phyloP scores from a whole-genome alignment of 1,284 basidiomycete species.

The Fomes fomentarius region DNA sequence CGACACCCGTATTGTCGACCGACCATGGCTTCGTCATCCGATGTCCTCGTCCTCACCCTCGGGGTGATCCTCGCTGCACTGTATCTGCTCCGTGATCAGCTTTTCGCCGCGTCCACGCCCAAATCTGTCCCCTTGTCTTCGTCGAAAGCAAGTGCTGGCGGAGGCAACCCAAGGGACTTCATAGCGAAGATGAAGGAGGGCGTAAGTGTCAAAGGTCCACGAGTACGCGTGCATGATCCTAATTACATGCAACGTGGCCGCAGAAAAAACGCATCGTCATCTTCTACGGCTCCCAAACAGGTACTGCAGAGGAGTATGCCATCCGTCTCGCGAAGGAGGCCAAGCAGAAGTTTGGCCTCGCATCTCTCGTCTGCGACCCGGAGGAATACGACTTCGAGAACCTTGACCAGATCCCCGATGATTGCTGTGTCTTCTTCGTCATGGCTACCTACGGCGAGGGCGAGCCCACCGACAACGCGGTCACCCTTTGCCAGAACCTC shows the following conservation, averaged over 20 bases:
- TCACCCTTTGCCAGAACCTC: conserved; percentile 91
- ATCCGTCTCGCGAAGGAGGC: conserved; percentile 94
- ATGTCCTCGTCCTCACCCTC: conserved; percentile 69
- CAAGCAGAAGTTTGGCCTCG: conserved; percentile 91
- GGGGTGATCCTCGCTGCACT: conserved; percentile 72
- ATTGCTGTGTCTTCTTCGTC: conserved; percentile 90
- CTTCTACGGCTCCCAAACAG: conserved; percentile 96
- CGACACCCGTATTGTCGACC: conserved; percentile 36
- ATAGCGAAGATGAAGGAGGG: conserved; percentile 88
- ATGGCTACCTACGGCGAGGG: conserved; percentile 99
- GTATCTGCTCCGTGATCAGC: conserved; percentile 80
- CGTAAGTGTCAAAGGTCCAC: conserved; percentile 54
- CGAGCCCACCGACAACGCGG: conserved; percentile 99
- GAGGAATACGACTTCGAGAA: conserved; percentile 99
- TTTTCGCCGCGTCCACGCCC: conserved; percentile 66
- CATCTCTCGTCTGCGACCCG: conserved; percentile 92
- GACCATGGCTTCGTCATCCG: conserved; percentile 59
- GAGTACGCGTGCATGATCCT: background rate
- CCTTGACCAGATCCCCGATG: conserved; percentile 88
- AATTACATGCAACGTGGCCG: conserved; percentile 16
- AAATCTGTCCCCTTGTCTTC: conserved; percentile 52
- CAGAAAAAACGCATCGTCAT: conserved; percentile 95
- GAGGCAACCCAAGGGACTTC: conserved; percentile 87
- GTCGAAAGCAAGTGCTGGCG: conserved; percentile 57
- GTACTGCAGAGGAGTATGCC: conserved; percentile 95